A percentile compares a stretch with the other conserved stretches of the same genome.
These are phyloP conservation scores for Pseudopyricularia javanii DNA, from an alignment of 2,329 filamentous ascomycete species.

Conservation along the genomic window DNA sequence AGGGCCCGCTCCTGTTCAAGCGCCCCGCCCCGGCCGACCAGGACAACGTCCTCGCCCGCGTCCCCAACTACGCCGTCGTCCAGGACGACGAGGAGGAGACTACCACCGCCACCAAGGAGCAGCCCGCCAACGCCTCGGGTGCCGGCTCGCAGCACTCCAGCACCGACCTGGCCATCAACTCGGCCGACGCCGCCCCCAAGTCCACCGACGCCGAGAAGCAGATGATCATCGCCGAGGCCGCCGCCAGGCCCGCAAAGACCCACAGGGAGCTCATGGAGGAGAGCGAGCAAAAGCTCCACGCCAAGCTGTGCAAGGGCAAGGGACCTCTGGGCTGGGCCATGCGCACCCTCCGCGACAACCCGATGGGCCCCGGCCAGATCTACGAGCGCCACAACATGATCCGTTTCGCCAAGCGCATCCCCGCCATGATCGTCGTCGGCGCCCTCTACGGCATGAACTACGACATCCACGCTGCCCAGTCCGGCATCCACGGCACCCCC, in stretches of 20 bases:
- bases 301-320: slow-evolving; percentile 45
- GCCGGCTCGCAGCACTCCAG: not conserved
- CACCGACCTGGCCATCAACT: not conserved
- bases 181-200: slow-evolving; percentile 6
- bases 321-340: slow-evolving; percentile 76
- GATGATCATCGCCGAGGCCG: slow-evolving; percentile 30
- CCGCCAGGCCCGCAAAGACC: slow-evolving; percentile 24
- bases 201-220: slow-evolving; percentile 24
- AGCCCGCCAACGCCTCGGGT: not conserved
- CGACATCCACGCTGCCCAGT: slow-evolving; percentile 69
- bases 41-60: slow-evolving; percentile 29
- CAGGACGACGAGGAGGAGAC: slow-evolving; percentile 26
- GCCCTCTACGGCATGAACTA: slow-evolving; percentile 66
- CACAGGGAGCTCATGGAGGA: slow-evolving; percentile 52
- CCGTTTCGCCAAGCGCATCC: slow-evolving; percentile 50
- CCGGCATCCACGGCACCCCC: slow-evolving; percentile 57
- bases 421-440: slow-evolving; percentile 51
- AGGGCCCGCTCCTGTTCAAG: slow-evolving; percentile 38
- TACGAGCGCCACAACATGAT: slow-evolving; percentile 65
- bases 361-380: slow-evolving; percentile 57
- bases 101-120: not conserved
- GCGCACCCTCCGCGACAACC: slow-evolving; percentile 63
- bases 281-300: slow-evolving; percentile 45
- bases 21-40: not conserved
- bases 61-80: slow-evolving; percentile 71